Percentiles rank a stretch among this genome's conserved stretches.
phyloP scores from a whole-genome alignment of 2,329 filamentous ascomycete genomes.

The Calonectria pseudoturangicola region DNA sequence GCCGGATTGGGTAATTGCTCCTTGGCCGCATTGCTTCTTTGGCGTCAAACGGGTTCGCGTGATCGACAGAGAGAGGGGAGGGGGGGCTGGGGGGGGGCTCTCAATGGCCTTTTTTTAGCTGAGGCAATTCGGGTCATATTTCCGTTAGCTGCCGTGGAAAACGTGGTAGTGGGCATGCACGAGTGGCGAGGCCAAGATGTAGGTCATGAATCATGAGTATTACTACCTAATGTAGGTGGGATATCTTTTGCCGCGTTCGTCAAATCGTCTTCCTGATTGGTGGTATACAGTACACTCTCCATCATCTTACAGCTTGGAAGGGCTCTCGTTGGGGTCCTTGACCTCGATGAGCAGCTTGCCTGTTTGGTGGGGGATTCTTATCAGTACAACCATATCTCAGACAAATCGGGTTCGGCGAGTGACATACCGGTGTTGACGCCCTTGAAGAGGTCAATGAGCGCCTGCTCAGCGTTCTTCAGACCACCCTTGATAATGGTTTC shows the following conservation, averaged over 20 bases:
- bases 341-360: constrained; percentile 67
- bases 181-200: neutral
- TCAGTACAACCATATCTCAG: neutral
- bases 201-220: constrained; percentile 26
- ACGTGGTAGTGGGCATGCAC: neutral
- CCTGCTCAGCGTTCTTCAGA: constrained; percentile 77
- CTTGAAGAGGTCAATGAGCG: constrained; percentile 78
- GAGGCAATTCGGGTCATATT: constrained; percentile 13
- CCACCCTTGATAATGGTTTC: constrained; percentile 84
- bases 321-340: constrained; percentile 56
- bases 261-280: constrained; percentile 7
- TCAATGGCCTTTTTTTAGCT: constrained; percentile 1
- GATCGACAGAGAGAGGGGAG: neutral
- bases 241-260: constrained; percentile 14
- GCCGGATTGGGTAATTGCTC: constrained; percentile 15
- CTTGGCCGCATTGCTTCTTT: constrained; percentile 17
- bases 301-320: constrained; percentile 54
- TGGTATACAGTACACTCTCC: neutral
- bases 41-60: neutral
- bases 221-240: constrained; percentile 11
- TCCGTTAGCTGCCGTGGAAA: neutral
- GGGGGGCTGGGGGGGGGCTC: neutral
- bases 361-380: neutral
- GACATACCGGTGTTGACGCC: constrained; percentile 78
- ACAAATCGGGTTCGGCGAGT: too few relatives aligned